Percentiles rank a stretch among this genome's conserved stretches.
Conservation (phyloP, 176 grass and related monocot genomes). For the Leersia perrieri region DNA sequence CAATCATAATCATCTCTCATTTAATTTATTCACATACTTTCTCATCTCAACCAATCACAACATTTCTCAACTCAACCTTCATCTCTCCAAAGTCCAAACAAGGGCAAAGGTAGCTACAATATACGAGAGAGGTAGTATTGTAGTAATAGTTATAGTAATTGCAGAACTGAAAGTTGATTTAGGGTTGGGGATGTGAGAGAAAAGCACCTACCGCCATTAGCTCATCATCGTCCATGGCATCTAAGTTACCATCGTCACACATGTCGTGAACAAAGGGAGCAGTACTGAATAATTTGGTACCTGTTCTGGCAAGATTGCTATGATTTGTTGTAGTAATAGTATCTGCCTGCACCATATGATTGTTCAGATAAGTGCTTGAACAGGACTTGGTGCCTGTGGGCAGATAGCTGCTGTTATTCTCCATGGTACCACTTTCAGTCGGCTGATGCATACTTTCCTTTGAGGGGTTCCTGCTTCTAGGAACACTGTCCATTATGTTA, state of each 20-base stretch:
- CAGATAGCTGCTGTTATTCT: constrained; percentile 21
- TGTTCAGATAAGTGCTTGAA: constrained; percentile 23
- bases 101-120: too few species aligned
- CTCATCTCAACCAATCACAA: too few species aligned
- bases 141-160: not conserved
- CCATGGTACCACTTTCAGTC: constrained; percentile 22
- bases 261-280: constrained; percentile 24
- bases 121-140: too few species aligned
- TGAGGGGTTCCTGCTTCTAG: constrained; percentile 22
- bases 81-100: too few species aligned
- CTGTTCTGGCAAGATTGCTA: constrained; percentile 8
- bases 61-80: too few species aligned
- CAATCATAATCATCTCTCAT: too few species aligned
- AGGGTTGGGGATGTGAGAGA: too few species aligned
- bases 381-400: not conserved
- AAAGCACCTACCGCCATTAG: constrained; percentile 63
- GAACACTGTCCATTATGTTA: constrained; percentile 27
- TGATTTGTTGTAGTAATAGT: constrained; percentile 24
- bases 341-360: constrained; percentile 23
- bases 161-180: not conserved
- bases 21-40: too few species aligned
- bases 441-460: constrained; percentile 34
- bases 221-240: constrained; percentile 74
- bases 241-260: constrained; percentile 43
- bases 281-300: constrained; percentile 21